Conservation (phyloP, 768 basidiomycete species). For the Fistulinella prunicolor region DNA sequence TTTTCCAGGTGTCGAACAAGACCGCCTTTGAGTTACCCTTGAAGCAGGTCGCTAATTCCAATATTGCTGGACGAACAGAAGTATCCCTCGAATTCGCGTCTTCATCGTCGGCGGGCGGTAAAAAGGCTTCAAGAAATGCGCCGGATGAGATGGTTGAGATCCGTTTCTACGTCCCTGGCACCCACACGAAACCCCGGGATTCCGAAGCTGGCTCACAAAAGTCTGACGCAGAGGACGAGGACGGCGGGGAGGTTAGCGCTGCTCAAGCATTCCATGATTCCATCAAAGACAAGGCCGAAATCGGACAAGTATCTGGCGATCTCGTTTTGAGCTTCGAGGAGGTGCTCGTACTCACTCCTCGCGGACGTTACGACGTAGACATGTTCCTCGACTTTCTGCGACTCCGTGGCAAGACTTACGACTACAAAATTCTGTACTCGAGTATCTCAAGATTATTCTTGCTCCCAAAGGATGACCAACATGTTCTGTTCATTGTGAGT, state of each 20-base stretch:
- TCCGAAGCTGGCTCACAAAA: conserved; percentile 76
- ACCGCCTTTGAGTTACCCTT: conserved; percentile 90
- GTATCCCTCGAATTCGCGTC: conserved; percentile 94
- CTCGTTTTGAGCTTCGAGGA: conserved; percentile 94
- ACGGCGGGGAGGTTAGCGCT: conserved; percentile 80
- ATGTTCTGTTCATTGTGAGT: conserved; percentile 90
- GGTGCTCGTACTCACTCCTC: conserved; percentile 89
- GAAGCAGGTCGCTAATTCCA: conserved; percentile 87
- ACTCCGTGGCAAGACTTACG: conserved; percentile 97
- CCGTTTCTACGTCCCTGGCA: conserved; percentile 92
- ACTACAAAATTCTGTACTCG: conserved; percentile 93
- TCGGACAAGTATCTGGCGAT: conserved; percentile 88
- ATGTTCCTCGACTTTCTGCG: conserved; percentile 95
- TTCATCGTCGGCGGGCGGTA: conserved; percentile 39
- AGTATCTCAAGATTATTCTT: conserved; percentile 88
- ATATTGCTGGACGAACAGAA: conserved; percentile 95
- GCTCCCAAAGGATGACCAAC: conserved; percentile 94
- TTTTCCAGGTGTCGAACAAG: conserved; percentile 86
- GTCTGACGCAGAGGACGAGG: conserved; percentile 63
- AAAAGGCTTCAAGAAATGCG: conserved; percentile 40
- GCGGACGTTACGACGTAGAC: conserved; percentile 96
- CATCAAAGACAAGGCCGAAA: conserved; percentile 94
- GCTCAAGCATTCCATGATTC: conserved; percentile 96
- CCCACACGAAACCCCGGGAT: conserved; percentile 54
- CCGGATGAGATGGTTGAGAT: conserved; percentile 94